Conservation (phyloP, 2,329 filamentous ascomycete species). For the Eutypella sp. region DNA sequence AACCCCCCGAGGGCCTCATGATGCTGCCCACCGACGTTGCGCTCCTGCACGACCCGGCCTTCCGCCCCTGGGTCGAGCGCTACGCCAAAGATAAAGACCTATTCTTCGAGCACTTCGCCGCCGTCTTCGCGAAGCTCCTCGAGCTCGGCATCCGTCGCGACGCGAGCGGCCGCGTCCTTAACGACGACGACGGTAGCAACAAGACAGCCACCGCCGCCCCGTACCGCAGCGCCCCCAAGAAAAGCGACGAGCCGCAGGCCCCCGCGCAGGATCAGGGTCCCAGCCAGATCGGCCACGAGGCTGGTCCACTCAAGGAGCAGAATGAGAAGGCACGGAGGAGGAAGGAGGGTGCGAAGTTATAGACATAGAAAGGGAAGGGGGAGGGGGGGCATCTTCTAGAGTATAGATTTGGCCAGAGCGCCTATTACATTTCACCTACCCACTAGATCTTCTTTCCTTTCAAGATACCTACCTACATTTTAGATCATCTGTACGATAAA, state of each 20-base stretch:
- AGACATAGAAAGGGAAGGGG: constrained; percentile 3
- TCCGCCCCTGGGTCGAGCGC: constrained; percentile 50
- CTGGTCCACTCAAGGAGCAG: constrained; percentile 33
- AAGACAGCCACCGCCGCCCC: no score
- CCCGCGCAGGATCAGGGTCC: constrained; percentile 24
- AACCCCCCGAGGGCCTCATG: constrained; percentile 54
- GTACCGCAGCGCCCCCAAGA: constrained; percentile 27
- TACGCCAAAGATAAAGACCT: constrained; percentile 57
- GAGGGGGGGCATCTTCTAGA: background rate
- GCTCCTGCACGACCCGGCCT: constrained; percentile 46
- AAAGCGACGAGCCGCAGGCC: constrained; percentile 26
- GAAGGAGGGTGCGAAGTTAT: constrained; percentile 34
- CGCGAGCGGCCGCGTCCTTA: constrained; percentile 44
- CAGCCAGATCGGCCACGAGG: constrained; percentile 30
- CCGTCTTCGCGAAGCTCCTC: constrained; percentile 55
- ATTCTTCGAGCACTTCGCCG: constrained; percentile 57
- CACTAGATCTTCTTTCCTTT: no score
- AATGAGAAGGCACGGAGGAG: constrained; percentile 25
- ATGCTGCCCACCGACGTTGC: constrained; percentile 63
- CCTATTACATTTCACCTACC: no score
- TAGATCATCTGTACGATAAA: no score
- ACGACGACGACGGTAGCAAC: constrained; percentile 55
- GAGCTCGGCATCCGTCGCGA: constrained; percentile 57
- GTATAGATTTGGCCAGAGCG: background rate
- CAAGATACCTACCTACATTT: no score